Base-by-base conservation (phyloP, 75 land plant species). In the Pinus taeda region DNA sequence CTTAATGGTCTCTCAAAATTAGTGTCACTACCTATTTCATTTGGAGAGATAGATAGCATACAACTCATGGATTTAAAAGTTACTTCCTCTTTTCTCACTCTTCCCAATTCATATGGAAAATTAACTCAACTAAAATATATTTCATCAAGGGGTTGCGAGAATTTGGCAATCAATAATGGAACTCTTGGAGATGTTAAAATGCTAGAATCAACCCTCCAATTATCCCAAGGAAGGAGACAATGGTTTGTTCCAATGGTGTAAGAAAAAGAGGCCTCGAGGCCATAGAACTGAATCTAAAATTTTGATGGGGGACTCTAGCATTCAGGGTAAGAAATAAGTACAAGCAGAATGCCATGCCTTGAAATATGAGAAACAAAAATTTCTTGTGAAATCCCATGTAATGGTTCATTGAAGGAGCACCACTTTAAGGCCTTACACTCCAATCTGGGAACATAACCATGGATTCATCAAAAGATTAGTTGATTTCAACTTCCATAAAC, bases 261-360 rank as follows among this genome's bases (percentile, higher is more conserved):
- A 5, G 6, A 73, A 56, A 36, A 73, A 73, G 55, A 73, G 74
- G 74, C 74, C 74, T 29, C 15, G 58, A 4, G 74, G 26, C 15
- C 26, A 73, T 36, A 73, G 22, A 49, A 42, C 57, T 26, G 74
- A 73, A 56, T 55, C 57, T 13, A 56, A 36, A 56, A 39, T 22
- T 69, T 3, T 69, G 36, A 17, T 30, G 36, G 36, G 56, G 53
- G 57, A 73, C 17, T 56, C 57, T 55, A 5, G 17, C 59, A 56
- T 22, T 30, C 57, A 42, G 13, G 13, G 53, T 29, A 29, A 58
- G 53, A 73, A 73, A 29, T 24, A 6, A 15, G 17, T 73, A 49
- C 29, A 49, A 20, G 26, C 6, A 12, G 74, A 73, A 24, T 20
- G 59, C 21, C 74, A 73, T 15, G 20, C 36, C 4, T 15, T 58